Percentiles rank a stretch among this genome's conserved stretches.
Conservation (phyloP, 2,329 filamentous ascomycete species). For the Nemania sp. region DNA sequence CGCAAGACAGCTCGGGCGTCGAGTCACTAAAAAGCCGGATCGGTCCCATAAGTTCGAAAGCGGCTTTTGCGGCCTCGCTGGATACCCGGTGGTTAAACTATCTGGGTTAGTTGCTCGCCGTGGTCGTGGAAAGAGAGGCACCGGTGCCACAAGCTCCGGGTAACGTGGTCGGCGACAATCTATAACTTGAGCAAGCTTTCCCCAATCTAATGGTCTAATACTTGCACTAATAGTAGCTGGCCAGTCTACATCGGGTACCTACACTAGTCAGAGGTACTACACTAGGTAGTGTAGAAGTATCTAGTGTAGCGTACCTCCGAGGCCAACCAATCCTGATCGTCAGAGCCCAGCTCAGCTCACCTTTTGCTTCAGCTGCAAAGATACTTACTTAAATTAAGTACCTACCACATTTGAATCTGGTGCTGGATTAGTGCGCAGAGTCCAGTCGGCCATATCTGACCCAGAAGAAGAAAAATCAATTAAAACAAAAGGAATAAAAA, state of each 20-base stretch:
- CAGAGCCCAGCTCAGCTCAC: no score
- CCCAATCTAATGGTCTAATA: neutral
- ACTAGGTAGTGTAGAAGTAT: no score
- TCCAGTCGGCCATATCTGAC: neutral
- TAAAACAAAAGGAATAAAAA: neutral
- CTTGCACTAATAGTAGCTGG: no score
- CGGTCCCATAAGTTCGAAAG: neutral
- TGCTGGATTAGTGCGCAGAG: neutral
- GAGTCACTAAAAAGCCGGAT: neutral
- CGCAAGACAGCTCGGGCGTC: neutral
- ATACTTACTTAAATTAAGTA: no score
- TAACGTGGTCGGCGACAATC: constrained; percentile 9
- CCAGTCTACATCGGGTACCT: no score
- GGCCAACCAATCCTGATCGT: no score
- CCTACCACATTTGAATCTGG: neutral
- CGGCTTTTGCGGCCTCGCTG: neutral
- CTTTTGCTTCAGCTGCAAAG: no score
- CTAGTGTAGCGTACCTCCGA: no score
- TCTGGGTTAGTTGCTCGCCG: no score
- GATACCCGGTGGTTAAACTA: no score
- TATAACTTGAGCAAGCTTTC: constrained; percentile 15
- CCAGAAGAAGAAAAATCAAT: neutral
- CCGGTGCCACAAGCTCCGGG: constrained; percentile 12
- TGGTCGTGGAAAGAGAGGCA: neutral
- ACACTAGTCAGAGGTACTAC: no score